phyloP scores from a whole-genome alignment of 2,329 filamentous ascomycete genomes.

The Ambrosiella beaveri region DNA sequence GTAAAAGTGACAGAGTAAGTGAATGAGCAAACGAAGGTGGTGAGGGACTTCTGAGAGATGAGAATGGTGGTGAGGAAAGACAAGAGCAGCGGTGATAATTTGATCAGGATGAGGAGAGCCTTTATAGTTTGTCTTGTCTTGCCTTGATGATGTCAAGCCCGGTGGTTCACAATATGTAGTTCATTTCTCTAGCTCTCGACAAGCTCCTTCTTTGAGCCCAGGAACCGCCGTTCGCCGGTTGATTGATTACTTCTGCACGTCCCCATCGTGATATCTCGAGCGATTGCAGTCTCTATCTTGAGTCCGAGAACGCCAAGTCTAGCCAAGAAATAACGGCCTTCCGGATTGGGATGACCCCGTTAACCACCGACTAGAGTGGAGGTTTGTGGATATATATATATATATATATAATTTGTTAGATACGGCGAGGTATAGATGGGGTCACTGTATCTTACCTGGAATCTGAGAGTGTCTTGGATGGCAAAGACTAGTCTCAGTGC shows the following conservation, averaged over 20 bases:
- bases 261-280: neutral
- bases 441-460: neutral
- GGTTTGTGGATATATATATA: neutral
- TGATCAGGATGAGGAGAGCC: neutral
- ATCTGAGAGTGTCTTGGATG: too few species aligned
- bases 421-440: neutral
- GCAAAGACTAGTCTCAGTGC: too few species aligned
- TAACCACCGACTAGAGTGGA: neutral
- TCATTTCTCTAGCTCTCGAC: too few species aligned
- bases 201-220: too few species aligned
- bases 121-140: neutral
- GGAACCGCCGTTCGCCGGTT: too few species aligned
- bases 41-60: neutral
- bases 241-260: neutral
- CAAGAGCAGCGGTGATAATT: neutral
- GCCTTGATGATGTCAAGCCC: neutral
- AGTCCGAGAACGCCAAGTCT: neutral
- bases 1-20: neutral
- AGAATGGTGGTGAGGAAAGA: slow-evolving; percentile 4
- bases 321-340: neutral
- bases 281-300: neutral
- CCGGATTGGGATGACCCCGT: neutral
- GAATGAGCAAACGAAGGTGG: neutral
- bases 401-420: too few species aligned
- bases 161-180: neutral